These are phyloP conservation scores for Solanum peruvianum DNA, from an alignment of 257 asterid genomes.

Conservation along the genomic window DNA sequence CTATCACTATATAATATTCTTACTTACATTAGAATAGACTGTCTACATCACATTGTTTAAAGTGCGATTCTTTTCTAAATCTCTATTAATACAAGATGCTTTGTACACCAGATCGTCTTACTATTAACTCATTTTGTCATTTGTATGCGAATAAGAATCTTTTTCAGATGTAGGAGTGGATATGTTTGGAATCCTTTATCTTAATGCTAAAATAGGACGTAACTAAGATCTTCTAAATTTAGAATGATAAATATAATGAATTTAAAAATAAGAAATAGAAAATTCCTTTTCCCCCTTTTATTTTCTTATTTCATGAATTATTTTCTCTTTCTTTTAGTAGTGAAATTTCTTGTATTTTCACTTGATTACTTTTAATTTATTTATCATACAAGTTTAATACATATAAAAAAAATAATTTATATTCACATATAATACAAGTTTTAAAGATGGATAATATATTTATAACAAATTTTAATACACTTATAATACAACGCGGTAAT, in stretches of 20 bases:
- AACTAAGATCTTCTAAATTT: neutral
- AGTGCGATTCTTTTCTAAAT: neutral
- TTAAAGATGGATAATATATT: too few species aligned
- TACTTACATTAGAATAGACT: too few species aligned
- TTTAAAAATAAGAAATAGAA: too few species aligned
- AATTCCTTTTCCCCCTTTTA: neutral
- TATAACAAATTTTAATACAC: too few species aligned
- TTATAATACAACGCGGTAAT: too few species aligned
- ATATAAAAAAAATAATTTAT: too few species aligned
- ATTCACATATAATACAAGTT: too few species aligned
- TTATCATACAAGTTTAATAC: too few species aligned
- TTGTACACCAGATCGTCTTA: neutral
- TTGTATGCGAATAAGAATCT: neutral
- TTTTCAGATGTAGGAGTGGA: neutral
- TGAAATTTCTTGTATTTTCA: neutral
- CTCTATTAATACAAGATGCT: accelerated
- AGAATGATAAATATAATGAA: neutral
- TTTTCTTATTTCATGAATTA: neutral
- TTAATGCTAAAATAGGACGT: neutral
- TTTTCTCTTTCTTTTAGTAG: neutral
- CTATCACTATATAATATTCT: too few species aligned
- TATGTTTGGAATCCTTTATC: neutral
- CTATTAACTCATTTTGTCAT: neutral
- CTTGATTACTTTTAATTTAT: too few species aligned
- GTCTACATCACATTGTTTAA: neutral